phyloP scores from a whole-genome alignment of 2,329 filamentous ascomycete species.

The Pseudocercospora macadamiae region DNA sequence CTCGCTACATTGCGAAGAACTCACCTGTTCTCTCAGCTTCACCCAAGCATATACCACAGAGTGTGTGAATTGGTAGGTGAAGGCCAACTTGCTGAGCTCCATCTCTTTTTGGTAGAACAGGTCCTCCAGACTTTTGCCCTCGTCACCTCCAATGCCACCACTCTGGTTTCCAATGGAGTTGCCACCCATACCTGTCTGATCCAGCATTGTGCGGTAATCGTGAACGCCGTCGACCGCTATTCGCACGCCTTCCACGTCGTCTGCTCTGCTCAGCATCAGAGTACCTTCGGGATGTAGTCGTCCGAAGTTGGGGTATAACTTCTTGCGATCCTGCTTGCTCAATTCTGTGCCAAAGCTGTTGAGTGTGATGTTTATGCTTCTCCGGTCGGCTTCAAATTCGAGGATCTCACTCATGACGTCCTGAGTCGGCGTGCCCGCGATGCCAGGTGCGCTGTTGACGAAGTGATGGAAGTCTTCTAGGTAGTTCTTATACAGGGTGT shows the following conservation, averaged over 20 bases:
- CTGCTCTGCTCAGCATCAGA: conserved; percentile 89
- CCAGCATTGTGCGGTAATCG: conserved; percentile 96
- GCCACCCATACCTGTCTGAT: conserved; percentile 78
- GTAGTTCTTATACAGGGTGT: conserved; percentile 99
- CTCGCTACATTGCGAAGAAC: conserved; percentile 35
- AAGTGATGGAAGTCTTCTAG: conserved; percentile 96
- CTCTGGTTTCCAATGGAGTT: conserved; percentile 81
- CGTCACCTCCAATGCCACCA: conserved; percentile 72
- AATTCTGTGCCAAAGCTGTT: conserved; percentile 98
- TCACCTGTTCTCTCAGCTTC: conserved; percentile 92
- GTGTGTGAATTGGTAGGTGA: conserved; percentile 94
- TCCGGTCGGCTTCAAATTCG: conserved; percentile 93
- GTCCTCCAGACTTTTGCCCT: conserved; percentile 90
- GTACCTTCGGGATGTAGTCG: conserved; percentile 92
- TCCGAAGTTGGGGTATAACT: conserved; percentile 92
- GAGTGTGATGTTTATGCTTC: conserved; percentile 98
- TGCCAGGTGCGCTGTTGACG: conserved; percentile 84
- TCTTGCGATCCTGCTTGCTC: conserved; percentile 89
- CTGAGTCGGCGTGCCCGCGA: conserved; percentile 83
- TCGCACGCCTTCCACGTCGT: conserved; percentile 91
- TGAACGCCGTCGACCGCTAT: conserved; percentile 89
- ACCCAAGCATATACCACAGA: conserved; percentile 98
- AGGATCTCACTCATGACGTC: conserved; percentile 96
- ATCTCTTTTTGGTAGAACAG: conserved; percentile 99
- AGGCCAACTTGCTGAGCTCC: conserved; percentile 94